phyloP scores from a whole-genome alignment of 2,329 filamentous ascomycete genomes.

The Berkeleyomyces rouxiae region DNA sequence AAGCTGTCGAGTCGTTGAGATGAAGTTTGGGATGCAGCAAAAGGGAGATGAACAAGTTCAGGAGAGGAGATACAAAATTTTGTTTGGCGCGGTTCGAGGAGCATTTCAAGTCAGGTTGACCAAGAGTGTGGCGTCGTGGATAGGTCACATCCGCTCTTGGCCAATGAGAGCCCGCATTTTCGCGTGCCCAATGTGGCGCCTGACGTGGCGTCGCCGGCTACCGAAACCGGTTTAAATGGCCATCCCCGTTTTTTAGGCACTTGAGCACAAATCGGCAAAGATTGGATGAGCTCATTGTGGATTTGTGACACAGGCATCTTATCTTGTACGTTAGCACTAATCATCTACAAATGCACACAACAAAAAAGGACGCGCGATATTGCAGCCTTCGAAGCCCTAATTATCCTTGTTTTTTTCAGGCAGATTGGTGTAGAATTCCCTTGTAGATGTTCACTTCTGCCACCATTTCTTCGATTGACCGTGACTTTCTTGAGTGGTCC shows the following conservation, averaged over 20 bases:
- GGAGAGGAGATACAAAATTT: background rate
- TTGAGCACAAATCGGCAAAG: too few relatives aligned
- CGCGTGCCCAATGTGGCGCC: constrained; percentile 6
- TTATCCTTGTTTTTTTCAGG: constrained; percentile 23
- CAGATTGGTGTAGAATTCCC: constrained; percentile 22
- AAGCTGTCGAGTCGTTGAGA: background rate
- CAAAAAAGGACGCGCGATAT: background rate
- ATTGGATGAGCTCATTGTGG: too few relatives aligned
- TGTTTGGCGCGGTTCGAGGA: constrained; percentile 1
- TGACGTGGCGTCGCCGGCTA: background rate
- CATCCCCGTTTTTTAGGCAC: background rate
- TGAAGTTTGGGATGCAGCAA: background rate
- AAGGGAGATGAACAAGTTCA: background rate
- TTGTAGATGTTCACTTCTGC: constrained; percentile 57
- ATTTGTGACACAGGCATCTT: too few relatives aligned
- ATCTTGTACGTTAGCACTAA: too few relatives aligned
- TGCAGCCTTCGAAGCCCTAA: background rate
- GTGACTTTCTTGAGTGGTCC: constrained; percentile 49
- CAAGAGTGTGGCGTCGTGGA: background rate
- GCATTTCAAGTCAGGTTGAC: background rate
- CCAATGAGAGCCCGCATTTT: background rate
- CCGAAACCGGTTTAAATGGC: constrained; percentile 3
- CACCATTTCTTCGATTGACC: constrained; percentile 60
- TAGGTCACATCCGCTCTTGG: background rate
- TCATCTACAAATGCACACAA: background rate